Evolutionary conservation across 495 filamentous ascomycete species (phyloP), one percentile per base, ranked within the genome.

Genomic region (Poronia punctata): DNA sequence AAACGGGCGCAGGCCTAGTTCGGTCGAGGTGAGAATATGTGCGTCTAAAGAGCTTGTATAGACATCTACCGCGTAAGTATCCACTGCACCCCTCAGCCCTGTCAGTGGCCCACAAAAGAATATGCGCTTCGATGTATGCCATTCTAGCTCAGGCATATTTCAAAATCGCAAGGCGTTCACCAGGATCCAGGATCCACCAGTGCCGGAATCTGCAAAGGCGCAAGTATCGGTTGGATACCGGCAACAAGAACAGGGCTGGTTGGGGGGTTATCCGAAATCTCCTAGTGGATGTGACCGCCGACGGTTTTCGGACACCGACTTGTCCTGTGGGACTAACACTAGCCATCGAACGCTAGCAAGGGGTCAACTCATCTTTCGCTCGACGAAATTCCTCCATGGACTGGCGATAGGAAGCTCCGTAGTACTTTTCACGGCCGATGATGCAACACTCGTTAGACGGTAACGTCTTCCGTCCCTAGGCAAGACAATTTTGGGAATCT

Each of bases 121-220:
- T 32, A 31, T 26, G 17, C 12, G n/a, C 25, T 21, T 31, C 19
- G 8, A 30, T 17, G 30, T 19, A 25, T 38, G 18, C 26, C 19
- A 37, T 36, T 37, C 37, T 28, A 43, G 40, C 40, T 28, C 18
- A 44, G 41, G 41, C 34, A 27, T 27, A 44, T 19, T 44, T 14
- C 15, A 43, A 29, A 34, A 28, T 33, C 18, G 26, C 41, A 32
- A 38, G 41, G 30, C 41, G 32, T 25, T 44, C 20, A 23, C 21
- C 26, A 38, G 24, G 41, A 44, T 44, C 41, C 24, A 31, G 8
- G 26, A 15, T 20, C 25, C n/a, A n/a, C n/a, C n/a, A n/a, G n/a
- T n/a, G n/a, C n/a, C n/a, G n/a, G n/a, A n/a, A n/a, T n/a, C n/a
- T n/a, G n/a, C n/a, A n/a, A n/a, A n/a, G n/a, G n/a, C n/a, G n/a